Evolutionary conservation across 148 eudicot species (phyloP), one percentile per base, ranked within the genome.

Genomic region (Rhododendron vialii): DNA sequence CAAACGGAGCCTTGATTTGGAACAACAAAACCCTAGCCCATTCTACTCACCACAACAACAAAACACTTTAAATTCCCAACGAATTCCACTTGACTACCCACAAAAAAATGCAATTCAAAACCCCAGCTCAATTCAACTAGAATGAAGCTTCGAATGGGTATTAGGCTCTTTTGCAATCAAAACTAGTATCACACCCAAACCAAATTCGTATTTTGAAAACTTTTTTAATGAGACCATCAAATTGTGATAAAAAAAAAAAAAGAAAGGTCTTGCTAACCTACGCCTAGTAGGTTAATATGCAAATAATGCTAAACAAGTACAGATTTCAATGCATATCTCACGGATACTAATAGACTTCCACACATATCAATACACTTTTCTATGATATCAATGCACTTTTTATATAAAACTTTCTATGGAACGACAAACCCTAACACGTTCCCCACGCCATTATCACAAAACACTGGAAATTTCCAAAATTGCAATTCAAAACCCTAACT

Each of bases 101-200:
- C n/a, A n/a, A 63, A n/a, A 24, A n/a, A n/a, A 53, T 24, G 71
- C 71, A 65, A 65, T 65, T 65, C 71, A 65, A 83, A 88, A 83
- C 67, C 78, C 79, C 69, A 67, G 67, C 35, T 55, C 73, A 84
- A 84, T 83, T 76, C 24, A 47, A 26, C 67, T 30, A 50, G 11
- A 69, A 47, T 30, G 61, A 73, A 74, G 33, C 57, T 9, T 11
- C n/a, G 14, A 2, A 24, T 1, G 36, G 30, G 6, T 12, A 63
- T 63, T 24, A 65, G 71, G 30, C 71, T 65, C 71, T 65, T 65
- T n/a, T n/a, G 71, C 71, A 65, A 65, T 9, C 71, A 24, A n/a
- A 24, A 65, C 71, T 65, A 65, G 13, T 3, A 24, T 65, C 71
- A 65, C 71, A 65, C 33, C 33, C 69, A 26, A 67, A 67, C 33